Conservation (phyloP, 2,329 filamentous ascomycete species). For the Fusarium kyushuense region DNA sequence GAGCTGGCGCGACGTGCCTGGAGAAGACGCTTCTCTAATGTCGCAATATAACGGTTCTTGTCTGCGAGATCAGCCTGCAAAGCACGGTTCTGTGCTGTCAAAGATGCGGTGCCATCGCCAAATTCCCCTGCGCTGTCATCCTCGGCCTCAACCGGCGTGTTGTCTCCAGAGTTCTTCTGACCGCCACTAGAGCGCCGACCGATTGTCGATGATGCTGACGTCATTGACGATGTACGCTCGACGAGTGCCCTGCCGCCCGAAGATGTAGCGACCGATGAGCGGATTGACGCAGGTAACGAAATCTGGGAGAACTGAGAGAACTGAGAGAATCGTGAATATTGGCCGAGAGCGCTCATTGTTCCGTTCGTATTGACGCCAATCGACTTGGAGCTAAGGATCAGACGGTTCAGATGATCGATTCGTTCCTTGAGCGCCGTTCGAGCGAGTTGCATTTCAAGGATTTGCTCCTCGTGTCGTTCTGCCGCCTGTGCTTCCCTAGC, state of each 20-base stretch:
- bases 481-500: slow-evolving; percentile 82
- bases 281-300: slow-evolving; percentile 66
- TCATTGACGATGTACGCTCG: slow-evolving; percentile 75
- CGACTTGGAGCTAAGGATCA: slow-evolving; percentile 96
- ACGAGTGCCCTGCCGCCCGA: slow-evolving; percentile 62
- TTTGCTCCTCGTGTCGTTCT: slow-evolving; percentile 92
- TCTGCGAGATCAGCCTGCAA: slow-evolving; percentile 95
- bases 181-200: slow-evolving; percentile 64
- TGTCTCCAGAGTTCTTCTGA: slow-evolving; percentile 58
- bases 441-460: slow-evolving; percentile 98
- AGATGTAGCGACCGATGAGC: slow-evolving; percentile 78
- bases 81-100: slow-evolving; percentile 88
- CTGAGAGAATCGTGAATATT: slow-evolving; percentile 71
- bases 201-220: slow-evolving; percentile 71
- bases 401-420: slow-evolving; percentile 94
- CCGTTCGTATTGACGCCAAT: slow-evolving; percentile 88
- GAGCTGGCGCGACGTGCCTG: slow-evolving; percentile 93
- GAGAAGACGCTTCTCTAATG: slow-evolving; percentile 89
- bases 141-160: slow-evolving; percentile 64
- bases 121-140: slow-evolving; percentile 82
- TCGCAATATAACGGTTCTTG: slow-evolving; percentile 96
- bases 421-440: slow-evolving; percentile 96
- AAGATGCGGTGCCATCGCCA: slow-evolving; percentile 85
- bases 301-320: slow-evolving; percentile 74
- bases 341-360: slow-evolving; percentile 75